Conservation (phyloP, 495 filamentous ascomycete genomes). For the Daldinia vernicosa region DNA sequence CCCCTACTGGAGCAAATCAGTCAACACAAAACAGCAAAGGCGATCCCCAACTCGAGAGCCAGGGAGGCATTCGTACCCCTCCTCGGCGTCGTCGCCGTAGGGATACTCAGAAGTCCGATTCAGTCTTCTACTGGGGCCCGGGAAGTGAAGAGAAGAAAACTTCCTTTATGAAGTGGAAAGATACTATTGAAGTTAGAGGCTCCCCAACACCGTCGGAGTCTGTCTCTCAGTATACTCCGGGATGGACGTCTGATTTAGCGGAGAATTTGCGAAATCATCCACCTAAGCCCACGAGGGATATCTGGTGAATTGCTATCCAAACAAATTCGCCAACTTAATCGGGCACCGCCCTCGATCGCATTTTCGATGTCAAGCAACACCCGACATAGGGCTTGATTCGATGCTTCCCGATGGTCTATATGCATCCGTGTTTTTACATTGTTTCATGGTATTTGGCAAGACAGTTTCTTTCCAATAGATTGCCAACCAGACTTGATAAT, state of each 20-base stretch:
- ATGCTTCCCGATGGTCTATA: not conserved
- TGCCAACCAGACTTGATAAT: not conserved
- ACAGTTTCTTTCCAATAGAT: not conserved
- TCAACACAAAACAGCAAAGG: no score
- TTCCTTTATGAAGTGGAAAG: not conserved
- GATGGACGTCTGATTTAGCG: not conserved
- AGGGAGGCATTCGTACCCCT: not conserved
- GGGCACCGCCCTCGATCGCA: not conserved
- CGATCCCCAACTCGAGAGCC: not conserved
- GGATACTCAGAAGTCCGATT: not conserved
- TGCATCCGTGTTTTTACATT: not conserved
- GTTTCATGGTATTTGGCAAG: not conserved
- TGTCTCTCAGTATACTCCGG: not conserved
- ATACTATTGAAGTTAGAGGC: no score
- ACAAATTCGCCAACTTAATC: not conserved
- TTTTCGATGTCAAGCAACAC: not conserved
- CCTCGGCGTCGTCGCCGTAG: not conserved
- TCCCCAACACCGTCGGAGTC: slow-evolving; percentile 6
- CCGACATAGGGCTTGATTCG: not conserved
- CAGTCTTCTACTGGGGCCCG: not conserved
- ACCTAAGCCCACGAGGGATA: not conserved
- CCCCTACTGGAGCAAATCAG: not conserved
- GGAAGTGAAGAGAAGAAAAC: not conserved
- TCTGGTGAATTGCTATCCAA: not conserved
- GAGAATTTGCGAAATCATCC: slow-evolving; percentile 3